Percentiles rank a stretch among this genome's conserved stretches.
phyloP scores from a whole-genome alignment of 441 rosid genomes.

The Pelargonium fulgidum region DNA sequence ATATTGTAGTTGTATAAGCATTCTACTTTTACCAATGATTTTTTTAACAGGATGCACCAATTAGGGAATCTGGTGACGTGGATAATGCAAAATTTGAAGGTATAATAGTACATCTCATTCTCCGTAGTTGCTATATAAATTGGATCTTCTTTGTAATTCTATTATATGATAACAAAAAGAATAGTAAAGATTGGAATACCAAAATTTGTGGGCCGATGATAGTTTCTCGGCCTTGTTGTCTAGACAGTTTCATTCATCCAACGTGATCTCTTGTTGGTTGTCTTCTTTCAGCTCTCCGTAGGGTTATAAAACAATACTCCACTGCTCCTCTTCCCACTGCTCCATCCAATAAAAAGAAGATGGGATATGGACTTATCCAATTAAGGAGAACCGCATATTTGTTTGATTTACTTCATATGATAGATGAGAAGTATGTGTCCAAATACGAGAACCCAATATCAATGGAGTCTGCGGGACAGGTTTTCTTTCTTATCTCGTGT shows the following conservation, averaged over 20 bases:
- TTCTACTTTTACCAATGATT: background rate
- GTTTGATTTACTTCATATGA: slow-evolving; percentile 43
- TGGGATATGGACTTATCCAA: slow-evolving; percentile 58
- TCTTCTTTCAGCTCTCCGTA: slow-evolving; percentile 56
- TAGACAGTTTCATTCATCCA: slow-evolving; percentile 13
- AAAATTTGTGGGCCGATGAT: background rate
- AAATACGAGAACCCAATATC: slow-evolving; percentile 52
- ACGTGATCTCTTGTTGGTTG: slow-evolving; percentile 10
- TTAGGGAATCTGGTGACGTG: slow-evolving; percentile 79
- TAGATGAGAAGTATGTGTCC: slow-evolving; percentile 39
- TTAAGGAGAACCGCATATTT: slow-evolving; percentile 49
- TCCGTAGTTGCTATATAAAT: background rate
- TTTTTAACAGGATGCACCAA: slow-evolving; percentile 79
- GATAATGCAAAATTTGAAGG: slow-evolving; percentile 68
- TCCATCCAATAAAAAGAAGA: slow-evolving; percentile 42
- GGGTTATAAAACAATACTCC: slow-evolving; percentile 49
- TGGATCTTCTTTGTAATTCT: background rate
- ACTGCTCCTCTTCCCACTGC: slow-evolving; percentile 36
- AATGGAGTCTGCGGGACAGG: slow-evolving; percentile 88
- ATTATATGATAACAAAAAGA: too few species aligned
- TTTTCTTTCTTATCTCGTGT: slow-evolving; percentile 18
- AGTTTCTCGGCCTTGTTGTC: background rate
- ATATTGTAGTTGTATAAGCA: background rate
- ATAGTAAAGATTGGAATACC: too few species aligned
- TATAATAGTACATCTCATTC: slow-evolving; percentile 22